These are phyloP conservation scores for Pulveroboletus ravenelii DNA, from an alignment of 768 basidiomycete genomes.

Conservation along the genomic window DNA sequence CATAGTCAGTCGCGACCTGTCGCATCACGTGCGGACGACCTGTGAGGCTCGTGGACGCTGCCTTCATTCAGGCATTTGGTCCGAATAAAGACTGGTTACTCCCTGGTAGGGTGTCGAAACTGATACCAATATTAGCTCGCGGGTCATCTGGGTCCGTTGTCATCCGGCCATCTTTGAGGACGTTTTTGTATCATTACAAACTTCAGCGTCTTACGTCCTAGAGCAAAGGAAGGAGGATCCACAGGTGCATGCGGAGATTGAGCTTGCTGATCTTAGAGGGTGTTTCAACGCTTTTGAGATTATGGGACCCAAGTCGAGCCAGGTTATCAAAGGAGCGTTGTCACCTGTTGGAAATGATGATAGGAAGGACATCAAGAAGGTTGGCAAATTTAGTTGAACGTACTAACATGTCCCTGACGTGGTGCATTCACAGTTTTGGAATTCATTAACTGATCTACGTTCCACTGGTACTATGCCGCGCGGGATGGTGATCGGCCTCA, in stretches of 20 bases:
- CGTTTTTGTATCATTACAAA: constrained; percentile 48
- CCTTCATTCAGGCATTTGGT: too few species aligned
- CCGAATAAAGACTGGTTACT: too few species aligned
- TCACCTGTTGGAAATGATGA: constrained; percentile 45
- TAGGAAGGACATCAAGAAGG: constrained; percentile 56
- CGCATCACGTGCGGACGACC: too few species aligned
- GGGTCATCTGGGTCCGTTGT: constrained; percentile 68
- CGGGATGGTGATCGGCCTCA: constrained; percentile 75
- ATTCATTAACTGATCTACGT: constrained; percentile 52
- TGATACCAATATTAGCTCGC: constrained; percentile 17
- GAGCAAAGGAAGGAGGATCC: constrained; percentile 31
- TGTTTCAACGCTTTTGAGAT: constrained; percentile 82
- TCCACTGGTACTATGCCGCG: constrained; percentile 64
- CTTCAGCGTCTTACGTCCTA: constrained; percentile 47
- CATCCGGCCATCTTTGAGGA: constrained; percentile 72
- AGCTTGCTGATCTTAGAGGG: constrained; percentile 67
- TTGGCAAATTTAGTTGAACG: constrained; percentile 20
- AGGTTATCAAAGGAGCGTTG: constrained; percentile 64
- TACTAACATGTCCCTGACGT: background rate
- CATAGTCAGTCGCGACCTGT: too few species aligned
- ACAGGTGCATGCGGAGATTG: constrained; percentile 37
- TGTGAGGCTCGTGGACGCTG: too few species aligned
- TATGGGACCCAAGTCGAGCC: constrained; percentile 79
- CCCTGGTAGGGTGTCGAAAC: too few species aligned
- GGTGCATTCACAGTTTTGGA: constrained; percentile 43